Conservation (phyloP, 345 rosid genomes). For the Microcos paniculata region DNA sequence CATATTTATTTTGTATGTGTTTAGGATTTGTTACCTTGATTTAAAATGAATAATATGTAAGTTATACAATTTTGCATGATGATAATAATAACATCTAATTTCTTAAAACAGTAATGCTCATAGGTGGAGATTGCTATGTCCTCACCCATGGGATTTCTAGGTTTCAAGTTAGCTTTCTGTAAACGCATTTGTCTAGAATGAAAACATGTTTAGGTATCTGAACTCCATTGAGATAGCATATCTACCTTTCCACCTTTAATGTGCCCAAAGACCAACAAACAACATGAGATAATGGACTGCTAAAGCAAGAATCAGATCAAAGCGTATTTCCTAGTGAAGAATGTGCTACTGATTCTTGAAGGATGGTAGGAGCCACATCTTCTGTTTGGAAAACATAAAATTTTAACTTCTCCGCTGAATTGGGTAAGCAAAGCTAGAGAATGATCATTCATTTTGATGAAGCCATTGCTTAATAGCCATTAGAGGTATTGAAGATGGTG, state of each 20-base stretch:
- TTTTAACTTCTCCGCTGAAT: not conserved
- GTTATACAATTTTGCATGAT: not conserved
- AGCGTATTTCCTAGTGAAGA: not conserved
- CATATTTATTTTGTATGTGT: not conserved
- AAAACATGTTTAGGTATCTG: too few relatives aligned
- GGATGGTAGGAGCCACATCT: not conserved
- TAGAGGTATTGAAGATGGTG: not conserved
- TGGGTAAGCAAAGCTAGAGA: not conserved
- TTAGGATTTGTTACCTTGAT: not conserved
- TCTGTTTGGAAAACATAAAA: not conserved
- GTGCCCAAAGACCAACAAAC: not conserved
- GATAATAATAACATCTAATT: not conserved
- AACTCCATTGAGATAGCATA: too few relatives aligned
- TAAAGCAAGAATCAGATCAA: not conserved
- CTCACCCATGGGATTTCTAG: not conserved
- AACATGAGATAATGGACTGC: not conserved
- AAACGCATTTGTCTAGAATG: not conserved
- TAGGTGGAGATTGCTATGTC: not conserved
- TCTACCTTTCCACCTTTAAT: not conserved
- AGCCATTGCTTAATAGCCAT: not conserved
- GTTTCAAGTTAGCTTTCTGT: not conserved
- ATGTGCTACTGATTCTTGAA: not conserved
- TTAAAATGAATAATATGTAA: not conserved
- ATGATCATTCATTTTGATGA: not conserved
- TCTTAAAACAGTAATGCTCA: not conserved